A percentile compares a stretch with the other conserved stretches of the same genome.
Evolutionary conservation across 441 rosid species (phyloP).

Genomic region (Adansonia madagascariensis): DNA sequence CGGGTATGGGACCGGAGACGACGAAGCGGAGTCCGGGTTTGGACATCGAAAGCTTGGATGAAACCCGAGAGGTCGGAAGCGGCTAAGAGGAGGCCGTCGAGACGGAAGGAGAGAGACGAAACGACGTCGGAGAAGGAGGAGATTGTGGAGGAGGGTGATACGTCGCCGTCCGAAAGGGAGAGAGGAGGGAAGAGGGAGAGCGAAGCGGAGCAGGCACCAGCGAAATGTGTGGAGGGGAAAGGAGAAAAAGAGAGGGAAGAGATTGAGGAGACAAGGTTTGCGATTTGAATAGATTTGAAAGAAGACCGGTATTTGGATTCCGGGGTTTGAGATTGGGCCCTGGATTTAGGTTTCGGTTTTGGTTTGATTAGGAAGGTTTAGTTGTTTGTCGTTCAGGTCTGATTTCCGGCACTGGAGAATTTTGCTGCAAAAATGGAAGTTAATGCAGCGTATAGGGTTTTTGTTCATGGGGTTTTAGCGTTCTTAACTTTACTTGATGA

Average conservation of each 20-base stretch:
- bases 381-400: constrained; percentile 31
- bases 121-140: constrained; percentile 58
- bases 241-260: constrained; percentile 74
- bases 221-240: constrained; percentile 49
- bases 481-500: neutral
- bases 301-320: constrained; percentile 86
- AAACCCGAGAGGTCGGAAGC: constrained; percentile 77
- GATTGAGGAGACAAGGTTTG: constrained; percentile 57
- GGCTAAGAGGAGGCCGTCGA: constrained; percentile 79
- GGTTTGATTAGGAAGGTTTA: constrained; percentile 64
- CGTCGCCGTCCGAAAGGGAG: constrained; percentile 34
- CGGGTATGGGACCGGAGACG: constrained; percentile 76
- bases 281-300: constrained; percentile 62
- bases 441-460: neutral
- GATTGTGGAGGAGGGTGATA: constrained; percentile 44
- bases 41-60: constrained; percentile 72
- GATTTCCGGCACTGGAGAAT: constrained; percentile 37
- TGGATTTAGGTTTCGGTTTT: constrained; percentile 40
- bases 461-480: neutral
- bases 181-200: constrained; percentile 39
- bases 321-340: constrained; percentile 37
- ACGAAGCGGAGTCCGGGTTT: constrained; percentile 74
- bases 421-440: neutral
- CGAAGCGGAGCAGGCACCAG: constrained; percentile 59
- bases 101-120: constrained; percentile 57